Evolutionary conservation across 1,284 basidiomycete species (phyloP).

Genomic region (Ustilago shanxiensis): DNA sequence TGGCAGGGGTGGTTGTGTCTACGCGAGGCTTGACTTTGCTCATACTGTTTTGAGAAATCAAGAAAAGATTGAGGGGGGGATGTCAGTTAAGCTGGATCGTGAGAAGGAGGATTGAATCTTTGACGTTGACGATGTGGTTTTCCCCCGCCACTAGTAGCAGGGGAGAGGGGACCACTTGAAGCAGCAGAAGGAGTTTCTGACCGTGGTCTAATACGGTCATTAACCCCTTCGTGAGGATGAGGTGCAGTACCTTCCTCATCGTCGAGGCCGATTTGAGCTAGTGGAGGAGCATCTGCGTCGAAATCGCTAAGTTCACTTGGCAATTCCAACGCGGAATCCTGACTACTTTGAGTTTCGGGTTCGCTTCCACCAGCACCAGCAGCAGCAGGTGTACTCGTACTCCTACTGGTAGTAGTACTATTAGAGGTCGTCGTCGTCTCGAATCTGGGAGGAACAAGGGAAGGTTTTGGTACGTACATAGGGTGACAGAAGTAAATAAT

Average conservation of each 20-base stretch:
- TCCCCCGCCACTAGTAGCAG: not conserved
- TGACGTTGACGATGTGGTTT: conserved; percentile 21
- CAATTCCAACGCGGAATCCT: not conserved
- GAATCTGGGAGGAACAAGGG: not conserved
- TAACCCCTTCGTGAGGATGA: not conserved
- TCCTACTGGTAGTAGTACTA: not conserved
- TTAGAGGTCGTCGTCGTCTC: not conserved
- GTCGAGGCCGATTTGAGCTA: not conserved
- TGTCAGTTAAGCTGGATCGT: conserved; percentile 9
- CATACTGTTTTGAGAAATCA: conserved; percentile 43
- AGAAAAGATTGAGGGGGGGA: not conserved
- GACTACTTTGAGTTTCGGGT: not conserved
- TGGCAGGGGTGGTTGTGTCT: conserved; percentile 45
- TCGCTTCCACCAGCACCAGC: not conserved
- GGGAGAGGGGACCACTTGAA: not conserved
- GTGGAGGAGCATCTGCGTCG: not conserved
- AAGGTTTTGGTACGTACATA: conserved; percentile 50
- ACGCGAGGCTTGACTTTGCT: conserved; percentile 63
- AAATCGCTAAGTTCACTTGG: not conserved
- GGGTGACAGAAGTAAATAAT: conserved; percentile 65
- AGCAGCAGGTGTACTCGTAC: not conserved
- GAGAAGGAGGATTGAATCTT: conserved; percentile 9
- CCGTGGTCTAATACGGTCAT: conserved; percentile 13
- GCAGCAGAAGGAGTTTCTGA: conserved; percentile 27
- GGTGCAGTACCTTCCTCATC: not conserved